Percentiles rank a stretch among this genome's conserved stretches.
These are phyloP conservation scores for Dipsacomyces acuminosporus DNA, from an alignment of 371 early-diverging fungal species.

Conservation along the genomic window DNA sequence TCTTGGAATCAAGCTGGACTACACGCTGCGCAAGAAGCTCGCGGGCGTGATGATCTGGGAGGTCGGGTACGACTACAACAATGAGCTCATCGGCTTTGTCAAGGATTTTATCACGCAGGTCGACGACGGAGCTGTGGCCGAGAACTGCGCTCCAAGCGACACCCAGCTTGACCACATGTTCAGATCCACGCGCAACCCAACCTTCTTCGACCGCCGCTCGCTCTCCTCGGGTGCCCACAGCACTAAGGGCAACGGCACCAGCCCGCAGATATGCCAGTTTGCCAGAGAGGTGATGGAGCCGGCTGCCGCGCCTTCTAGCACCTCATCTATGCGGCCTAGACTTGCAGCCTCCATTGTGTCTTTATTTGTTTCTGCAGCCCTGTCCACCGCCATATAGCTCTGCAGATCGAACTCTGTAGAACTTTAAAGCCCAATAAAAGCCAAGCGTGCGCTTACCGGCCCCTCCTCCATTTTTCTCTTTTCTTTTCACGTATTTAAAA, in stretches of 20 bases:
- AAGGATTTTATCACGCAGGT: conserved; percentile 32
- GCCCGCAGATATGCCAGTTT: background rate
- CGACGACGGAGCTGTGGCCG: conserved; percentile 22
- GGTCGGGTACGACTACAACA: conserved; percentile 42
- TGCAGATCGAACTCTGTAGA: too few species aligned
- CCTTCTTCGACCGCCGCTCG: conserved; percentile 34
- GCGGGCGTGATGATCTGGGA: conserved; percentile 48
- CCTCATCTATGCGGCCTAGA: too few species aligned
- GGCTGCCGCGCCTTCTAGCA: too few species aligned
- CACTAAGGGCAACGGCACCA: too few species aligned
- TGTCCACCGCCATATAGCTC: too few species aligned
- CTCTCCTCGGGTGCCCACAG: background rate
- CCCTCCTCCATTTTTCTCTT: too few species aligned
- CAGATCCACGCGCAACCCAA: conserved; percentile 26
- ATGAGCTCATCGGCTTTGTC: conserved; percentile 40
- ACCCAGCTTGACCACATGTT: conserved; percentile 26
- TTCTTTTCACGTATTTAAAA: too few species aligned
- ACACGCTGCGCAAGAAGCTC: conserved; percentile 49
- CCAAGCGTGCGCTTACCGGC: too few species aligned
- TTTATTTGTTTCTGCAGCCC: too few species aligned
- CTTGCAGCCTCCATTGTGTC: too few species aligned
- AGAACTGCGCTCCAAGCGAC: conserved; percentile 38
- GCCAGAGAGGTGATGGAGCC: background rate
- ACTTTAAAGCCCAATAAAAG: too few species aligned
- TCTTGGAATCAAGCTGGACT: conserved; percentile 53